These are phyloP conservation scores for Cicer yamashitae DNA, from an alignment of 306 rosid species.

Conservation along the genomic window DNA sequence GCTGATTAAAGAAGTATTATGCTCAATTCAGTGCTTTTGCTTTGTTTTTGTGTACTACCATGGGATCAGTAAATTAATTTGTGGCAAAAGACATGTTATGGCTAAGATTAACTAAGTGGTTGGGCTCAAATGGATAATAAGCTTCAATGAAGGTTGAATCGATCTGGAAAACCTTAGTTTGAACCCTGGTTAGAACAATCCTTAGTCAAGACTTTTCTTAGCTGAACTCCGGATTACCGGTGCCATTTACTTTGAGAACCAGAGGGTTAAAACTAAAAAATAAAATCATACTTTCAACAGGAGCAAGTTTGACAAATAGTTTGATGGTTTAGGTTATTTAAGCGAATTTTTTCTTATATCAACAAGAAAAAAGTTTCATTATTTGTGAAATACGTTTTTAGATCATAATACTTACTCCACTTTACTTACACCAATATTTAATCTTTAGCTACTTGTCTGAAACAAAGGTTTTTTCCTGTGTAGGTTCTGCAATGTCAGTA, in stretches of 20 bases:
- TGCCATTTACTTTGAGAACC: too few species aligned
- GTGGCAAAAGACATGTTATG: background rate
- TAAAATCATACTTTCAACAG: background rate
- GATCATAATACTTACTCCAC: background rate
- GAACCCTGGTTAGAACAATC: too few species aligned
- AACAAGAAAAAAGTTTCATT: background rate
- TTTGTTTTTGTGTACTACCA: background rate
- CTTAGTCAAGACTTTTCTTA: too few species aligned
- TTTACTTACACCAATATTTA: constrained; percentile 15
- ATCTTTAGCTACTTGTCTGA: constrained; percentile 33
- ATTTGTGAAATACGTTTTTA: background rate
- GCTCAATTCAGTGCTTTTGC: background rate
- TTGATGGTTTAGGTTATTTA: constrained; percentile 17
- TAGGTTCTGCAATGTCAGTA: constrained; percentile 93
- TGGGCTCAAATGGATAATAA: too few species aligned
- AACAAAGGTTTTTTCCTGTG: background rate
- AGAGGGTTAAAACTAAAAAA: too few species aligned
- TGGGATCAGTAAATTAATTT: constrained; percentile 6
- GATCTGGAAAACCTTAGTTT: too few species aligned
- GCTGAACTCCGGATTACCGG: too few species aligned
- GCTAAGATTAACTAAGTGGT: background rate
- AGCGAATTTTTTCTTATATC: constrained; percentile 18
- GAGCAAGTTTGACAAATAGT: constrained; percentile 8
- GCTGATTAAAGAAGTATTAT: constrained; percentile 6
- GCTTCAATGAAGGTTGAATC: too few species aligned